Conservation (phyloP, 495 filamentous ascomycete species). For the Aspergillus panamensis region DNA sequence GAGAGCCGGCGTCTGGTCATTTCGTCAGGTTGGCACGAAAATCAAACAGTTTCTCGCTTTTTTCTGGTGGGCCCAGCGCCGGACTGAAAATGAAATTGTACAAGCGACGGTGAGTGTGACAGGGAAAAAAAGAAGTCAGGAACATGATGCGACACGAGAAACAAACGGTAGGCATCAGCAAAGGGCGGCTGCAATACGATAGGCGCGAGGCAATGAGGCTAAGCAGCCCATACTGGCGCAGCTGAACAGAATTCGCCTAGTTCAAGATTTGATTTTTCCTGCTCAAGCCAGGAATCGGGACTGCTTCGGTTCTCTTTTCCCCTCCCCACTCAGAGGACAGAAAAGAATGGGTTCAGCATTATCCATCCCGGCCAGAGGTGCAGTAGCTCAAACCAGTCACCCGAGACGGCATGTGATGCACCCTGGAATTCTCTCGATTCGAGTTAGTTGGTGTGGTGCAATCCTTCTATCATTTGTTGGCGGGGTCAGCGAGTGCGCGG, state of each 20-base stretch:
- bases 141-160: not conserved
- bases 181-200: not conserved
- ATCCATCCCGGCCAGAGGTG: not conserved
- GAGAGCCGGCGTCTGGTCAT: conserved; percentile 12
- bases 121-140: not conserved
- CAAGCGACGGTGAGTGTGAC: not conserved
- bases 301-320: not conserved
- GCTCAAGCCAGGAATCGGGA: not conserved
- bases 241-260: not conserved
- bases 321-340: not conserved
- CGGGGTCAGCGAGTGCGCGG: not conserved
- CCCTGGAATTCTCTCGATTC: not conserved
- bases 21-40: not conserved
- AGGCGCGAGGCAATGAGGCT: not conserved
- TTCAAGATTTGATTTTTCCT: not conserved
- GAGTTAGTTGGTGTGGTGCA: not conserved
- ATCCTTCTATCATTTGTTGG: not conserved
- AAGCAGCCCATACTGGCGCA: not conserved
- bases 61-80: not conserved
- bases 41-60: not conserved
- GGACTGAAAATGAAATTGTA: not conserved
- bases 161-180: not conserved
- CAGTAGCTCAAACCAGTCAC: conserved; percentile 3
- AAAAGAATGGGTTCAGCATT: not conserved
- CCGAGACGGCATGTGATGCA: conserved; percentile 6